Conservation (phyloP, 768 basidiomycete genomes). For the Auriscalpium orientale region DNA sequence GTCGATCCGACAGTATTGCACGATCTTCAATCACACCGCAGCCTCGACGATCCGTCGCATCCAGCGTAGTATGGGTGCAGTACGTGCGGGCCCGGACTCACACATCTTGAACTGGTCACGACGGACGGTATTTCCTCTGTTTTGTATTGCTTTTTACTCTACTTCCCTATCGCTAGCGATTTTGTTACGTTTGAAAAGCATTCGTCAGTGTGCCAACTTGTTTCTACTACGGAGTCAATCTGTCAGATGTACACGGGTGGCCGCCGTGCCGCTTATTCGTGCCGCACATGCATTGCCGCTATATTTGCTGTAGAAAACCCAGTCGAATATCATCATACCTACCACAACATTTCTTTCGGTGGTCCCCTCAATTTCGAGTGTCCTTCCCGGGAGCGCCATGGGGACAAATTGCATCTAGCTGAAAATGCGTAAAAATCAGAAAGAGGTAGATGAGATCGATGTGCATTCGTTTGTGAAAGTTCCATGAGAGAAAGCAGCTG, state of each 20-base stretch:
- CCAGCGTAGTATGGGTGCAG: slow-evolving; percentile 3
- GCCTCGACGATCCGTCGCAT: slow-evolving; percentile 42
- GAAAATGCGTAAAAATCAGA: too few species aligned
- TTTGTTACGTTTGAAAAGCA: background rate
- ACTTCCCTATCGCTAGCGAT: background rate
- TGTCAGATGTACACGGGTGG: background rate
- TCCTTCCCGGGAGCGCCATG: too few species aligned
- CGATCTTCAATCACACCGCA: slow-evolving; percentile 82
- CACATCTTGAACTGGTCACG: background rate
- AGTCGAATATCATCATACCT: too few species aligned
- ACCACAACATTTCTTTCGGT: too few species aligned
- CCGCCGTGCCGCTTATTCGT: background rate
- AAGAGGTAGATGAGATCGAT: too few species aligned
- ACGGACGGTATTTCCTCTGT: slow-evolving; percentile 3
- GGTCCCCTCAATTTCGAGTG: too few species aligned
- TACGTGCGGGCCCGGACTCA: background rate
- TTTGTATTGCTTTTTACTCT: background rate
- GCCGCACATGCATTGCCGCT: background rate
- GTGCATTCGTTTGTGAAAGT: too few species aligned
- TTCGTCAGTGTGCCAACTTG: background rate
- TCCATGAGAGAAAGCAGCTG: too few species aligned
- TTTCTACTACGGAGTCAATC: background rate
- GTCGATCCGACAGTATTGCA: slow-evolving; percentile 86
- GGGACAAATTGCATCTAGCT: too few species aligned
- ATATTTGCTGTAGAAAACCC: background rate